Base-by-base conservation (phyloP, 1,284 basidiomycete genomes). In the Cutaneotrichosporon mucoides region DNA sequence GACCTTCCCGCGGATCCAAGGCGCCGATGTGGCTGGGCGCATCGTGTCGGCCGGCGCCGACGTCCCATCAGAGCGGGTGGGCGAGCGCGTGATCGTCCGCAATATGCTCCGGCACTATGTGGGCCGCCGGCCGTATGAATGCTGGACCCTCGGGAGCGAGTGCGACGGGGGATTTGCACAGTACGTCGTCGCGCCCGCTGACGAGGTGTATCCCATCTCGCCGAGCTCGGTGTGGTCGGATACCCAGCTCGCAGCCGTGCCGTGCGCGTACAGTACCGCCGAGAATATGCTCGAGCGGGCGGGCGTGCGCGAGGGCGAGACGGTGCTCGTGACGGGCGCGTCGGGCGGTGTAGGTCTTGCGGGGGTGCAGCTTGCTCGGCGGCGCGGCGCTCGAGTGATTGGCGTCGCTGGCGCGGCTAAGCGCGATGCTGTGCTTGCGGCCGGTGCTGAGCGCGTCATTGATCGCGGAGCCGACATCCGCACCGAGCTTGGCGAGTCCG, bases 121-220 rank as follows among this genome's bases (percentile, higher is more conserved):
- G 5, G 12, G n/a, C 8, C 40, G 42, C n/a, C 46, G 48, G 38
- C 47, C 55, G 5, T 56, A 33, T 33, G 46, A 42, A 34, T 56
- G 55, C 55, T 56, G 55, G 55, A 56, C 55, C 11, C 42, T 50
- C 35, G 55, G 55, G 41, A 56, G 55, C 55, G 55, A 56, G 41
- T 56, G 46, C 16, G 47, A 56, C 33, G 55, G 55, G 15, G 55
- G 55, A 5, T 56, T 56, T n/a, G 55, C 55, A 6, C 55, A 56
- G 47, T 56, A 43, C 33, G 47, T 42, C 38, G 47, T 56, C 34
- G 55, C 55, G n/a, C 55, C 55, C 5, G n/a, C 11, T 6, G 55
- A 50, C 16, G 55, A 56, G 40, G 44, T 40, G 6, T 43, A 43
- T 34, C 6, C 41, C 15, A 42, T 56, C 12, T 16, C 15, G n/a